Conservation (phyloP, 768 basidiomycete species). For the Rhizopogon rudus region DNA sequence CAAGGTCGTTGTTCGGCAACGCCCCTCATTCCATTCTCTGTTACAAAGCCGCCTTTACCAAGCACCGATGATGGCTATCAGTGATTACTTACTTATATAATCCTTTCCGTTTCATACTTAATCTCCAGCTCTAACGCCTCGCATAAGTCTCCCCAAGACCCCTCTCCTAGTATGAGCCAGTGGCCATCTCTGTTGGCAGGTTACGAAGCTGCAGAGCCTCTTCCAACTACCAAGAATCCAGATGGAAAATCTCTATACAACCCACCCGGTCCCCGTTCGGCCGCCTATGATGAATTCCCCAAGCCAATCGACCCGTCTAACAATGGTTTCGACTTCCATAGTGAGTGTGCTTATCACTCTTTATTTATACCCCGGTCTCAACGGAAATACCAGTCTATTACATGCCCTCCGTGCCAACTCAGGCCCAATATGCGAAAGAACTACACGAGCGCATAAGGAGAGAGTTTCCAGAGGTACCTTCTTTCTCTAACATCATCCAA, state of each 20-base stretch:
- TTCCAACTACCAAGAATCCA: conserved; percentile 40
- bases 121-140: too few relatives aligned
- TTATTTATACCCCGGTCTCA: neutral
- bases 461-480: conserved; percentile 63
- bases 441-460: conserved; percentile 54
- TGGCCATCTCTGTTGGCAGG: conserved; percentile 32
- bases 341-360: conserved; percentile 32
- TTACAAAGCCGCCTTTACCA: too few relatives aligned
- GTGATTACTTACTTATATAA: too few relatives aligned
- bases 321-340: conserved; percentile 72
- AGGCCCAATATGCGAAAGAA: conserved; percentile 45
- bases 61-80: too few relatives aligned
- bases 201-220: conserved; percentile 34
- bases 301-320: conserved; percentile 46
- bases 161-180: neutral
- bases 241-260: conserved; percentile 58
- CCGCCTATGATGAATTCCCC: conserved; percentile 51
- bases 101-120: too few relatives aligned
- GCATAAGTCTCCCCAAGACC: too few relatives aligned
- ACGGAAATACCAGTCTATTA: conserved; percentile 49
- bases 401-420: conserved; percentile 37
- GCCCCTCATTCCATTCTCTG: too few relatives aligned
- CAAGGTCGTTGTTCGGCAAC: too few relatives aligned
- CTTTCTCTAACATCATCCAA: neutral
- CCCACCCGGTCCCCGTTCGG: conserved; percentile 39